A percentile compares a stretch with the other conserved stretches of the same genome.
Conservation (phyloP, 1,284 basidiomycete genomes). For the Abortiporus biennis region DNA sequence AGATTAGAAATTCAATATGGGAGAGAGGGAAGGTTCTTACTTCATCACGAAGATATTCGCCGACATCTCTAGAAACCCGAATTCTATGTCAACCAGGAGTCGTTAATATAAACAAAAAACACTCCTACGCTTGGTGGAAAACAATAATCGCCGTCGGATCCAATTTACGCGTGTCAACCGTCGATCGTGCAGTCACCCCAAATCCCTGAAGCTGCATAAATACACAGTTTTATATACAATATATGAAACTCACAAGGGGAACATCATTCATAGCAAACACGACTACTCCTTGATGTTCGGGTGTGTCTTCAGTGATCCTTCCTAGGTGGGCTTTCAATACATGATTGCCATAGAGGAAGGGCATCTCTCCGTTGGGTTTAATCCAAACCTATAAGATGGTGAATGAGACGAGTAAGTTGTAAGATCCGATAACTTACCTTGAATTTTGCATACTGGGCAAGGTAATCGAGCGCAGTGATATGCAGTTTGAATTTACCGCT, state of each 20-base stretch:
- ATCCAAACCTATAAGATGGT: slow-evolving; percentile 80
- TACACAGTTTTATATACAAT: background rate
- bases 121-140: slow-evolving; percentile 92
- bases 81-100: too few relatives aligned
- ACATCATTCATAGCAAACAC: slow-evolving; percentile 95
- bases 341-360: slow-evolving; percentile 98
- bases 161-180: slow-evolving; percentile 92
- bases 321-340: slow-evolving; percentile 98
- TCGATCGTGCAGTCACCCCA: slow-evolving; percentile 95
- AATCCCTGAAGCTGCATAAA: slow-evolving; percentile 64
- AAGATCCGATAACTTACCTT: slow-evolving; percentile 54
- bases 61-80: slow-evolving; percentile 92
- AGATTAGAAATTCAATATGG: slow-evolving; percentile 7
- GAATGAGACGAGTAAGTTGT: background rate
- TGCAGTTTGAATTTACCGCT: slow-evolving; percentile 98
- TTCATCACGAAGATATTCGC: slow-evolving; percentile 94
- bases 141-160: slow-evolving; percentile 99
- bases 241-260: slow-evolving; percentile 62
- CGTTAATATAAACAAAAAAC: too few relatives aligned
- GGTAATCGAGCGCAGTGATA: slow-evolving; percentile 88
- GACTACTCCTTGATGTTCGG: slow-evolving; percentile 98
- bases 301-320: slow-evolving; percentile 98
- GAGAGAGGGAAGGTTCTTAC: slow-evolving; percentile 32
- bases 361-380: slow-evolving; percentile 99
- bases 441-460: slow-evolving; percentile 97